These are phyloP conservation scores for Cytospora schulzeri DNA, from an alignment of 2,329 filamentous ascomycete genomes.

Conservation along the genomic window DNA sequence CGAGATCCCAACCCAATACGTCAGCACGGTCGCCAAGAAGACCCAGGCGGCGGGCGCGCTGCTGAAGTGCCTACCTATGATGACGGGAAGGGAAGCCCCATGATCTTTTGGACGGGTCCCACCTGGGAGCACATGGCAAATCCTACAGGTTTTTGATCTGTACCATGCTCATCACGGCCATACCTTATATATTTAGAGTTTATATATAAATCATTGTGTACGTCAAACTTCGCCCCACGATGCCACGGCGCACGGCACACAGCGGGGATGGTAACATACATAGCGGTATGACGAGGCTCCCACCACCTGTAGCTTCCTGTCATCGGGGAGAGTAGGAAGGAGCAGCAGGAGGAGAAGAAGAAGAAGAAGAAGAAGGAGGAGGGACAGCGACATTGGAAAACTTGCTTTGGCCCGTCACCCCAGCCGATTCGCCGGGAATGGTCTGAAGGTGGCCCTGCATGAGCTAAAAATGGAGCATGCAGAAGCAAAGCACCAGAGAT, in stretches of 20 bases:
- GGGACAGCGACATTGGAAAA: conserved; percentile 8
- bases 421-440: conserved; percentile 20
- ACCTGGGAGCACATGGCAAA: conserved; percentile 13
- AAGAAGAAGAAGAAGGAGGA: neutral
- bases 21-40: conserved; percentile 7
- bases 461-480: conserved; percentile 24
- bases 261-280: conserved; percentile 3
- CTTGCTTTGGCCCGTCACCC: conserved; percentile 22
- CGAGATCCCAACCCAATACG: conserved; percentile 12
- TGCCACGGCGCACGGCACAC: conserved; percentile 1
- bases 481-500: conserved; percentile 18
- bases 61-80: too few species aligned
- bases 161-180: too few species aligned
- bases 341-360: too few species aligned
- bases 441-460: conserved; percentile 8
- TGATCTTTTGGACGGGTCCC: conserved; percentile 12
- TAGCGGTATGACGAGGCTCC: conserved; percentile 19
- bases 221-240: neutral
- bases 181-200: neutral
- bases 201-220: neutral
- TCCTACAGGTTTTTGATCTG: neutral
- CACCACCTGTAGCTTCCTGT: neutral
- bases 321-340: too few species aligned
- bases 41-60: neutral
- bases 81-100: conserved; percentile 7